phyloP scores from a whole-genome alignment of 768 basidiomycete genomes.

The Panaeolus cyanescens region DNA sequence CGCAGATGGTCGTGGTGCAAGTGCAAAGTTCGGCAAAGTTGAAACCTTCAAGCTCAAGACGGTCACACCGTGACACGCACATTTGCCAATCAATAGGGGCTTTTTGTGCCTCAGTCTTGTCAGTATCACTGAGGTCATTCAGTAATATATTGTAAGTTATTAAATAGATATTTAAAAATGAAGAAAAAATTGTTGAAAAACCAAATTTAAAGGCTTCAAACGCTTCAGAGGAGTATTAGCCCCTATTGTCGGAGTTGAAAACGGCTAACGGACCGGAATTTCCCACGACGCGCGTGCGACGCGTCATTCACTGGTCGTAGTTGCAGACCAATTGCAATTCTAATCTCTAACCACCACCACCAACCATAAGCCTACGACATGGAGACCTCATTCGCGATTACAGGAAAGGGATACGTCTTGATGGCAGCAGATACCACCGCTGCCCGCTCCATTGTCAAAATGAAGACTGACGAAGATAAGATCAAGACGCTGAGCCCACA shows the following conservation, averaged over 20 bases:
- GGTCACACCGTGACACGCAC: too few species aligned
- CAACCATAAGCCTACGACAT: slow-evolving; percentile 40
- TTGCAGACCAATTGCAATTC: background rate
- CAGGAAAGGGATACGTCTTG: slow-evolving; percentile 92
- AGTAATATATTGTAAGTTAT: too few species aligned
- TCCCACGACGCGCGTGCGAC: slow-evolving; percentile 4
- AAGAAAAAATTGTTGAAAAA: too few species aligned
- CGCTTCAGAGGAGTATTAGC: too few species aligned
- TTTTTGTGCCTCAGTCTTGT: too few species aligned
- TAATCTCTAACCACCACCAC: background rate
- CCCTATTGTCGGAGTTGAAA: background rate
- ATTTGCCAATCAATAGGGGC: too few species aligned
- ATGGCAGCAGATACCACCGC: slow-evolving; percentile 91
- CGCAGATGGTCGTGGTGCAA: too few species aligned
- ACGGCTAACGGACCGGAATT: background rate
- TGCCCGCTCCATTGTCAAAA: slow-evolving; percentile 92
- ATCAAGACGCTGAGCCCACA: slow-evolving; percentile 90
- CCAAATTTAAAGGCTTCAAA: too few species aligned
- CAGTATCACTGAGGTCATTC: too few species aligned
- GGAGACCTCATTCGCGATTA: slow-evolving; percentile 91
- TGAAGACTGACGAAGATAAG: slow-evolving; percentile 97
- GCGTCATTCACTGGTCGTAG: background rate
- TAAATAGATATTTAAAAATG: too few species aligned
- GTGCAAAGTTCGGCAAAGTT: too few species aligned
- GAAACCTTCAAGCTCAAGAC: too few species aligned